phyloP scores from a whole-genome alignment of 768 basidiomycete genomes.

The Amylocystis lapponica region DNA sequence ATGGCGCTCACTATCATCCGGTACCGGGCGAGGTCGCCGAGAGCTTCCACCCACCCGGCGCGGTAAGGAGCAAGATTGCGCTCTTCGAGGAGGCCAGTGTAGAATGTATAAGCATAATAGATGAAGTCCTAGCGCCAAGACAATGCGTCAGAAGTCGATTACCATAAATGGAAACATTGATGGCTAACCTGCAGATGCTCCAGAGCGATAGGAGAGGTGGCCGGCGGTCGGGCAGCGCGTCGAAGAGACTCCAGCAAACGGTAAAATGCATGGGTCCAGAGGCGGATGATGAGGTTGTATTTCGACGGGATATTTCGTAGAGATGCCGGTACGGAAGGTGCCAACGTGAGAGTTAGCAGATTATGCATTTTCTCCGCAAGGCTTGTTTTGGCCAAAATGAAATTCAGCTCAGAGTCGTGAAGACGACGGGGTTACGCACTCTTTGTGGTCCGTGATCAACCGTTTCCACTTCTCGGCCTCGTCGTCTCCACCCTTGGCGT shows the following conservation, averaged over 20 bases:
- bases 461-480: slow-evolving; percentile 76
- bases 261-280: slow-evolving; percentile 92
- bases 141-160: background rate
- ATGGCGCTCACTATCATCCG: slow-evolving; percentile 94
- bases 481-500: slow-evolving; percentile 41
- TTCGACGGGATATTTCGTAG: slow-evolving; percentile 86
- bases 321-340: slow-evolving; percentile 84
- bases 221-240: slow-evolving; percentile 53
- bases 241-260: slow-evolving; percentile 87
- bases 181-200: slow-evolving; percentile 68
- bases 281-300: slow-evolving; percentile 90
- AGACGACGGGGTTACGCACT: too few species aligned
- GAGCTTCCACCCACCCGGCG: slow-evolving; percentile 89
- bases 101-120: slow-evolving; percentile 92
- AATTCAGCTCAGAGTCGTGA: background rate
- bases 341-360: slow-evolving; percentile 77
- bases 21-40: slow-evolving; percentile 94
- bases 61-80: slow-evolving; percentile 63
- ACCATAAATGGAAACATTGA: background rate
- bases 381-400: slow-evolving; percentile 34
- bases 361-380: slow-evolving; percentile 89
- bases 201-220: slow-evolving; percentile 60
- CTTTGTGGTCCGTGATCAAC: slow-evolving; percentile 75
- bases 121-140: slow-evolving; percentile 82
- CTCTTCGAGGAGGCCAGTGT: slow-evolving; percentile 86